These are phyloP conservation scores for Coemansia sp. DNA, from an alignment of 192 early-diverging fungal genomes.

Conservation along the genomic window DNA sequence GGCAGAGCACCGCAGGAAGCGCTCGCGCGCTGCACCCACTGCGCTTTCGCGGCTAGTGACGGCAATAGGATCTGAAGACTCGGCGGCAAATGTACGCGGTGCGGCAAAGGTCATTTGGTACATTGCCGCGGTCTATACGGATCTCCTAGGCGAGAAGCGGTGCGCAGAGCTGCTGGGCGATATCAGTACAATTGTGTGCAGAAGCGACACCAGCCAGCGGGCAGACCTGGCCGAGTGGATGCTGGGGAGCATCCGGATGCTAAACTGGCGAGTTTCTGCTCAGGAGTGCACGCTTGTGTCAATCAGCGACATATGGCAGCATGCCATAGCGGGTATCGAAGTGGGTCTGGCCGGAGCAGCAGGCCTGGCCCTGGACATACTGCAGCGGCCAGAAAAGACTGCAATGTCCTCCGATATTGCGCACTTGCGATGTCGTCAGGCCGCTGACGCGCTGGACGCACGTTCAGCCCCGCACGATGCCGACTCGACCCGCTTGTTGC, in stretches of 20 bases:
- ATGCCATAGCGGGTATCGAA: conserved; percentile 25
- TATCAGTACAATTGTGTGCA: conserved; percentile 9
- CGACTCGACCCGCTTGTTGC: conserved; percentile 7
- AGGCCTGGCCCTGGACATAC: conserved; percentile 15
- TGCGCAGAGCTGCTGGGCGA: conserved; percentile 20
- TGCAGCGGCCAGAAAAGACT: conserved; percentile 1
- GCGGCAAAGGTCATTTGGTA: conserved; percentile 43
- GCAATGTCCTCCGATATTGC: neutral
- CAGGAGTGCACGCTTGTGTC: no score
- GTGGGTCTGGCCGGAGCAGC: conserved; percentile 28
- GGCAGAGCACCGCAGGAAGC: conserved; percentile 15
- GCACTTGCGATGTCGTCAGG: conserved; percentile 25
- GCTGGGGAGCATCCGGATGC: conserved; percentile 17
- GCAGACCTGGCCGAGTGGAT: conserved; percentile 30
- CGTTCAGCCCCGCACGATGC: conserved; percentile 5
- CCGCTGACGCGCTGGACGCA: conserved; percentile 16
- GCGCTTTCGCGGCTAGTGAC: conserved; percentile 30
- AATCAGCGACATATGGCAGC: conserved; percentile 25
- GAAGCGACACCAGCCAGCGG: conserved; percentile 20
- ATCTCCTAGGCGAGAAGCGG: conserved; percentile 2
- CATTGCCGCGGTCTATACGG: conserved; percentile 13
- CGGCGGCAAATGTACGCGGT: conserved; percentile 14
- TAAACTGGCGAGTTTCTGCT: no score
- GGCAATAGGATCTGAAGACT: conserved; percentile 13
- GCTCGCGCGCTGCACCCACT: conserved; percentile 14